phyloP scores from a whole-genome alignment of 108 stramenopile genomes.

The Cyclotella kingstonii region DNA sequence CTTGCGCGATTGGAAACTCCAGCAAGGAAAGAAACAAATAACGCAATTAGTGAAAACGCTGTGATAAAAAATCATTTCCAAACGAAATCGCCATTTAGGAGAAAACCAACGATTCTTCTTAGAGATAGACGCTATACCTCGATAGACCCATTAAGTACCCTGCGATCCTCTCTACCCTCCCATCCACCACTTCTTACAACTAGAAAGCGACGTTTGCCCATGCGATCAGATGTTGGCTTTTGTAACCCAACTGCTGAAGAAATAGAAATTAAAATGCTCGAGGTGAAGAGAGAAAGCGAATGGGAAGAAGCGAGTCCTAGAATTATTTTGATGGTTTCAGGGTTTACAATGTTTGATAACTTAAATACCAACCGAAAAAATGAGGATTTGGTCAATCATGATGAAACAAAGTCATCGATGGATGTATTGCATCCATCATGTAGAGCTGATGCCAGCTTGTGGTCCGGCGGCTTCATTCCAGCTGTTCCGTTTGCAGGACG shows the following conservation, averaged over 20 bases:
- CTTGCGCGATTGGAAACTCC: too few species aligned
- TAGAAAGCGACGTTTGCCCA: constrained; percentile 64
- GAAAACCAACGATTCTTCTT: constrained; percentile 4
- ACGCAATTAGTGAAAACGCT: too few species aligned
- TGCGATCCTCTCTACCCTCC: constrained; percentile 42
- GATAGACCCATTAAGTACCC: constrained; percentile 52
- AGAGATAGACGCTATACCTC: constrained; percentile 58
- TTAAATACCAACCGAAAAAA: neutral
- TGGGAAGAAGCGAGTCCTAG: constrained; percentile 85
- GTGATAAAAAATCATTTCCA: too few species aligned
- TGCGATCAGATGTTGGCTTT: constrained; percentile 82
- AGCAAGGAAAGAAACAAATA: too few species aligned
- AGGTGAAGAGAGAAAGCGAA: constrained; percentile 71
- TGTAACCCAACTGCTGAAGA: constrained; percentile 63
- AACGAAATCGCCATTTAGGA: too few species aligned
- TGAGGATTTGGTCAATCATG: constrained; percentile 48
- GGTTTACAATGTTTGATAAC: constrained; percentile 18
- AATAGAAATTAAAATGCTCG: constrained; percentile 59
- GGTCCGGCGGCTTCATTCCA: constrained; percentile 50
- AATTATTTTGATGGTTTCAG: constrained; percentile 57
- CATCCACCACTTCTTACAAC: constrained; percentile 65
- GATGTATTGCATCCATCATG: constrained; percentile 18
- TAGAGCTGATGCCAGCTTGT: constrained; percentile 16
- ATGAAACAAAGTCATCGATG: constrained; percentile 10
- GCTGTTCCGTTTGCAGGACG: constrained; percentile 63